Percentiles rank a stretch among this genome's conserved stretches.
Evolutionary conservation across 176 grass and related monocot genomes (phyloP).

Genomic region (Hsuehochloa calcarea): DNA sequence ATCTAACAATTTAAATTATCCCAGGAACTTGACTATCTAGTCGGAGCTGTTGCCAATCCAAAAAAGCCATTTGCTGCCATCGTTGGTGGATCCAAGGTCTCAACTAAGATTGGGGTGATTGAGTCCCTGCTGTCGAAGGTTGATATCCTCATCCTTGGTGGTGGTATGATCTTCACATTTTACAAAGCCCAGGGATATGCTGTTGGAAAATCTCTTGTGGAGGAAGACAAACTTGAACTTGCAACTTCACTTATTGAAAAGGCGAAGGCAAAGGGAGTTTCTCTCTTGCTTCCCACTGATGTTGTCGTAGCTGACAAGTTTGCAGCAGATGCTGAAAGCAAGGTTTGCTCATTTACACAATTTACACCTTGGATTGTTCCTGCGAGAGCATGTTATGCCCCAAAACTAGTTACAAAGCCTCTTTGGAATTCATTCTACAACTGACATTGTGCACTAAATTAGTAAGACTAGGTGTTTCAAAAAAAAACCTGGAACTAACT

Average conservation of each 20-base stretch:
- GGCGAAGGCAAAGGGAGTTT: slow-evolving; percentile 76
- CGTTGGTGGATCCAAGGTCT: slow-evolving; percentile 98
- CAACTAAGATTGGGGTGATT: slow-evolving; percentile 89
- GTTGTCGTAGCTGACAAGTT: slow-evolving; percentile 85
- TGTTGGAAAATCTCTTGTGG: slow-evolving; percentile 94
- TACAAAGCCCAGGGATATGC: slow-evolving; percentile 86
- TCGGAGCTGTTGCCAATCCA: slow-evolving; percentile 87
- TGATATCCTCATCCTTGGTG: slow-evolving; percentile 91
- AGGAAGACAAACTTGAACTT: slow-evolving; percentile 95
- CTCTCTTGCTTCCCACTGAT: slow-evolving; percentile 79
- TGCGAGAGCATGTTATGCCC: background rate
- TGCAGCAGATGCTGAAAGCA: slow-evolving; percentile 92
- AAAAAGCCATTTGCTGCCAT: slow-evolving; percentile 96
- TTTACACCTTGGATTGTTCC: background rate
- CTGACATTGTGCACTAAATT: background rate
- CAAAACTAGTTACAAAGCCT: background rate
- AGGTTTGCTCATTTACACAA: slow-evolving; percentile 49
- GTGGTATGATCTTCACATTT: slow-evolving; percentile 96
- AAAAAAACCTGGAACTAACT: background rate
- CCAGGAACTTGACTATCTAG: slow-evolving; percentile 95
- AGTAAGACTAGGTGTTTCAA: background rate
- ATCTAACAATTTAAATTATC: background rate
- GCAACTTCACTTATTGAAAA: slow-evolving; percentile 78
- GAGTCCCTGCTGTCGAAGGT: slow-evolving; percentile 82
- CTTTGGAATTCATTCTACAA: background rate